Evolutionary conservation across 257 asterid species (phyloP).

Genomic region (Ilex asprella): DNA sequence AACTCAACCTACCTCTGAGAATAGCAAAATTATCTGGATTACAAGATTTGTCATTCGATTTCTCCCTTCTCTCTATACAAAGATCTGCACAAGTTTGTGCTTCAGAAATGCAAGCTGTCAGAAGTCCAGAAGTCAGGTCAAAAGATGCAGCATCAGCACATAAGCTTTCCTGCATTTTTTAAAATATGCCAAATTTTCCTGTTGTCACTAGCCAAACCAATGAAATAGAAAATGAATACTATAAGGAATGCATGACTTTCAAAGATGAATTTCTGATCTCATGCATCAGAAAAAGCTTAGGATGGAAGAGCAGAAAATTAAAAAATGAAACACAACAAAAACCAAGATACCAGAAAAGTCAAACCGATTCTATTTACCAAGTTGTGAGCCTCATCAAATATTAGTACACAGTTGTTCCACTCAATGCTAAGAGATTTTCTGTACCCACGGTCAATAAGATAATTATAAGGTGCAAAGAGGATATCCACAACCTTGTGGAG

Average conservation of each 20-base stretch:
- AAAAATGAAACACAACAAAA: conserved; percentile 11
- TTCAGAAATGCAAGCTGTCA: conserved; percentile 87
- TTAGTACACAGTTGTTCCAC: conserved; percentile 78
- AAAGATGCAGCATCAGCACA: conserved; percentile 99
- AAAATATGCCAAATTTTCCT: conserved; percentile 1
- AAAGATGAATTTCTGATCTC: background rate
- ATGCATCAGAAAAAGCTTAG: background rate
- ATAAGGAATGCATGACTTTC: conserved; percentile 6
- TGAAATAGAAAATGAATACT: conserved; percentile 4
- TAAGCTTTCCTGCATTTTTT: conserved; percentile 67
- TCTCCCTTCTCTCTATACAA: conserved; percentile 62
- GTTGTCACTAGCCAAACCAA: conserved; percentile 18
- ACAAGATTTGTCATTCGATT: conserved; percentile 71
- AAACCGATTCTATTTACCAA: conserved; percentile 44
- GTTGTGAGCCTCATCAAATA: conserved; percentile 99
- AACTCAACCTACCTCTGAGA: conserved; percentile 61
- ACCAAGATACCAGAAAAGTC: conserved; percentile 15
- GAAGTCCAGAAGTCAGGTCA: conserved; percentile 80
- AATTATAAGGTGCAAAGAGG: conserved; percentile 95
- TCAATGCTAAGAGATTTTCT: conserved; percentile 59
- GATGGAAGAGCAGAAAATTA: conserved; percentile 7
- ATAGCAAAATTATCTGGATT: conserved; percentile 92
- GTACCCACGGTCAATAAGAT: conserved; percentile 81
- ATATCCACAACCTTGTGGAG: conserved; percentile 84
- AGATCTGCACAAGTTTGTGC: conserved; percentile 78